Evolutionary conservation across 2,329 filamentous ascomycete species (phyloP), one percentile per base, ranked within the genome.

Genomic region (Harringtonia aguacate): DNA sequence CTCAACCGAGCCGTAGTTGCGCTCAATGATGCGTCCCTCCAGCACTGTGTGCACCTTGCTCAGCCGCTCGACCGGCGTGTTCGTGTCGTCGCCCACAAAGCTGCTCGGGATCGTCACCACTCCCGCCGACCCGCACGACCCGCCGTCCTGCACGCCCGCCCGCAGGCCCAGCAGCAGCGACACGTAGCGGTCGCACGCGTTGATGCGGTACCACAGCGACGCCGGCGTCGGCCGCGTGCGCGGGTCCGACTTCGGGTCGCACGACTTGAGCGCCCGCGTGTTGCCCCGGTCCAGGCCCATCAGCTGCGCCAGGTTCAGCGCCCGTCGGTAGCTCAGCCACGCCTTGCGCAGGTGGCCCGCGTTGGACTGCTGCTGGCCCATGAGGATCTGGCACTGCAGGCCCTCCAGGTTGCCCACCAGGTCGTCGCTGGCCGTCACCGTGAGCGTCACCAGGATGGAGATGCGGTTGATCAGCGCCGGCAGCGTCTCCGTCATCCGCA

Each of bases 261-360:
- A 65, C 2, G 64, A 66, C 39, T 63, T 59, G 3, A 67, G 52
- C 12, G 58, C 51, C 30, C 55, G 53, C 31, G 57, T 48, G 43
- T 55, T 51, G 41, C 57, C 58, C n/a, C 59, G 58, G 46, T 70
- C 63, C 14, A 71, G 58, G 4, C 71, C 68, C 58, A 76, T 67
- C 27, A 72, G 63, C 52, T 75, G 72, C 0, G 65, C 71, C 30
- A 76, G 59, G 37, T 62, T 65, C 29, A 77, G 56, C 5, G 70
- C 69, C 6, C 71, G 62, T 1, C 74, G 68, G 20, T 63, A 64
- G 8, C 61, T 63, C 20, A 79, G 55, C 73, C 74, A 79, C 3
- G 72, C 62, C 36, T 71, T 70, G 20, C 73, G 67, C 3, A 76
- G 58, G 36, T 73, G 74, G 1, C 75, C 75, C 1, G 62, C 64